phyloP scores from a whole-genome alignment of 768 basidiomycete genomes.

The Tulasnella sp. region DNA sequence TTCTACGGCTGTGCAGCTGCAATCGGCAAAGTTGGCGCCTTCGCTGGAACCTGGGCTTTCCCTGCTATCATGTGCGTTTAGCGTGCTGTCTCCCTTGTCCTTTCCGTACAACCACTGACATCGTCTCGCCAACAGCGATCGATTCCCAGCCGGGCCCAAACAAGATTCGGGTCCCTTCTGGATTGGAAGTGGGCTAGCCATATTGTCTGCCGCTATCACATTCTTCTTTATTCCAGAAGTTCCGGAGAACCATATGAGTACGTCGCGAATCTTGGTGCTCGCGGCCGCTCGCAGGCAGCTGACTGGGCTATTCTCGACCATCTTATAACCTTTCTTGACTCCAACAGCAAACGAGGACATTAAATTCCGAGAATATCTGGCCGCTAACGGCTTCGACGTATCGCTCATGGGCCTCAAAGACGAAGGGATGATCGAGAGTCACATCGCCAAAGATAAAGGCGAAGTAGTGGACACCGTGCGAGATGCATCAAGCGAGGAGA shows the following conservation, averaged over 20 bases:
- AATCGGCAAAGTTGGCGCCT: conserved; percentile 69
- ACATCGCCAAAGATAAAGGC: conserved; percentile 3
- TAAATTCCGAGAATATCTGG: conserved; percentile 79
- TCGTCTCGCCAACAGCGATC: not conserved
- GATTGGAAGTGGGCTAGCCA: conserved; percentile 76
- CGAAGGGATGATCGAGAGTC: not conserved
- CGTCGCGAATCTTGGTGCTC: not conserved
- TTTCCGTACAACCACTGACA: not conserved
- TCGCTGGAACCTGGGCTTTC: conserved; percentile 47
- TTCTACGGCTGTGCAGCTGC: conserved; percentile 59
- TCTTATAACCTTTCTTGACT: not conserved
- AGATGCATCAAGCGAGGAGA: not conserved
- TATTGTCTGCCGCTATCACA: conserved; percentile 70
- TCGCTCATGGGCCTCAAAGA: conserved; percentile 54
- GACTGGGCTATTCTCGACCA: not conserved
- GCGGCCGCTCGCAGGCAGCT: not conserved
- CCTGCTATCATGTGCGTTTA: conserved; percentile 27
- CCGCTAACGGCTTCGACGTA: conserved; percentile 73
- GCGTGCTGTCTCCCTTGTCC: not conserved
- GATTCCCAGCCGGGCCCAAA: conserved; percentile 41
- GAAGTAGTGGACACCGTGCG: not conserved
- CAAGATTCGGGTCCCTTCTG: conserved; percentile 80
- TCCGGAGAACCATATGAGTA: conserved; percentile 44
- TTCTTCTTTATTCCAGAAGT: conserved; percentile 77
- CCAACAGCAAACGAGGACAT: conserved; percentile 15